Conservation (phyloP, 768 basidiomycete species). For the Pleurotus ostreatus region DNA sequence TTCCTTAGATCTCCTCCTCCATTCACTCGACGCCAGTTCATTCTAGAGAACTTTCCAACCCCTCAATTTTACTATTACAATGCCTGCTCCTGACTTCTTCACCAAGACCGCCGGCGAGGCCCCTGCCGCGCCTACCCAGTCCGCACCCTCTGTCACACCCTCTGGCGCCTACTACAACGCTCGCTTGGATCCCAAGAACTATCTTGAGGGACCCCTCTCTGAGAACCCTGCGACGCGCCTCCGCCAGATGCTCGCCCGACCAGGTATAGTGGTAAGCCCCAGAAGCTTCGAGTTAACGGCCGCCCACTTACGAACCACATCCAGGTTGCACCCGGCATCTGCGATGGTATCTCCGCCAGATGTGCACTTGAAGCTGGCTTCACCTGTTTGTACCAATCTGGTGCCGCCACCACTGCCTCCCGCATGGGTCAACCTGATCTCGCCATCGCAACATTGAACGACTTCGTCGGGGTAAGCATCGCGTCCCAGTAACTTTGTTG, state of each 20-base stretch:
- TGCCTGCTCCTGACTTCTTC: conserved; percentile 7
- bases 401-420: conserved; percentile 78
- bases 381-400: conserved; percentile 74
- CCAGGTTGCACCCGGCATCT: conserved; percentile 74
- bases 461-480: conserved; percentile 55
- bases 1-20: not conserved
- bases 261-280: conserved; percentile 68
- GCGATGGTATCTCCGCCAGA: conserved; percentile 76
- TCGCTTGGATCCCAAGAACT: conserved; percentile 67
- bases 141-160: conserved; percentile 5
- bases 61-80: not conserved
- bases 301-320: not conserved
- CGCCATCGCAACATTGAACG: conserved; percentile 74
- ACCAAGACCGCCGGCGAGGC: conserved; percentile 1
- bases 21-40: conserved; percentile 3
- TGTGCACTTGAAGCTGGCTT: conserved; percentile 81
- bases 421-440: conserved; percentile 76
- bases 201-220: conserved; percentile 64
- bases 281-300: not conserved
- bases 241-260: conserved; percentile 64
- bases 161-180: conserved; percentile 53
- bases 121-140: conserved; percentile 1
- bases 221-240: conserved; percentile 67
- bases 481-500: not conserved
- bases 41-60: not conserved